A percentile compares a stretch with the other conserved stretches of the same genome.
These are phyloP conservation scores for Neofusicoccum laricinum DNA, from an alignment of 2,329 filamentous ascomycete species.

Conservation along the genomic window DNA sequence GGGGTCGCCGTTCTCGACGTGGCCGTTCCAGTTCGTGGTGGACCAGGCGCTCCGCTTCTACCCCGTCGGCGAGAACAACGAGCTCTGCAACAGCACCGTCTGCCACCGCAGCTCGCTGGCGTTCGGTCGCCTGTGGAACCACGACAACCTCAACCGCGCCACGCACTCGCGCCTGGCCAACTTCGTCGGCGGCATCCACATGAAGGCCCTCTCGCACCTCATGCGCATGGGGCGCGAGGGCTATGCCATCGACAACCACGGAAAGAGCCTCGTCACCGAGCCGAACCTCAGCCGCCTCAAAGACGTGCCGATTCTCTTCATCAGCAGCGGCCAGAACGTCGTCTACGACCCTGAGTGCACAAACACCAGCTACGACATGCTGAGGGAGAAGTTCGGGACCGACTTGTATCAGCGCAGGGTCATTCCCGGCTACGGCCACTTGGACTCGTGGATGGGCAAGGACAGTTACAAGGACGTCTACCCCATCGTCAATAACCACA, in stretches of 20 bases:
- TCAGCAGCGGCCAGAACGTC: constrained; percentile 40
- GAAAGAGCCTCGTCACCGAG: constrained; percentile 13
- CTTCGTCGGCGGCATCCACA: constrained; percentile 62
- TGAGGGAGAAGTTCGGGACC: constrained; percentile 52
- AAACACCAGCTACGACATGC: constrained; percentile 51
- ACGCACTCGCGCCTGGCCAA: constrained; percentile 62
- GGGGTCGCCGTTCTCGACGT: too few relatives aligned
- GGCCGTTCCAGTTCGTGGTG: not conserved
- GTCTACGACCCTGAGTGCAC: constrained; percentile 56
- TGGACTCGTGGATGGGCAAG: not conserved
- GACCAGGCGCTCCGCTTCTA: constrained; percentile 56
- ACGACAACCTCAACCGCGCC: constrained; percentile 62
- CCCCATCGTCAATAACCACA: not conserved
- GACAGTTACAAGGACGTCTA: not conserved
- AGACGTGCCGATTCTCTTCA: constrained; percentile 18
- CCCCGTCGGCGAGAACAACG: constrained; percentile 48
- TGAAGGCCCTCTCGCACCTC: constrained; percentile 55
- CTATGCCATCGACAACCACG: not conserved
- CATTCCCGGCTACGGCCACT: constrained; percentile 38
- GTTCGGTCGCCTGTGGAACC: constrained; percentile 62
- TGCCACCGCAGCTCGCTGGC: constrained; percentile 62
- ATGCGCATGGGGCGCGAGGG: constrained; percentile 50
- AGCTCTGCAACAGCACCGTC: constrained; percentile 60
- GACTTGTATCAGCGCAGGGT: constrained; percentile 51
- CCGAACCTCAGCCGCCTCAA: constrained; percentile 17